Evolutionary conservation across 2,329 filamentous ascomycete species (phyloP).

Genomic region (Sporothrix luriei): DNA sequence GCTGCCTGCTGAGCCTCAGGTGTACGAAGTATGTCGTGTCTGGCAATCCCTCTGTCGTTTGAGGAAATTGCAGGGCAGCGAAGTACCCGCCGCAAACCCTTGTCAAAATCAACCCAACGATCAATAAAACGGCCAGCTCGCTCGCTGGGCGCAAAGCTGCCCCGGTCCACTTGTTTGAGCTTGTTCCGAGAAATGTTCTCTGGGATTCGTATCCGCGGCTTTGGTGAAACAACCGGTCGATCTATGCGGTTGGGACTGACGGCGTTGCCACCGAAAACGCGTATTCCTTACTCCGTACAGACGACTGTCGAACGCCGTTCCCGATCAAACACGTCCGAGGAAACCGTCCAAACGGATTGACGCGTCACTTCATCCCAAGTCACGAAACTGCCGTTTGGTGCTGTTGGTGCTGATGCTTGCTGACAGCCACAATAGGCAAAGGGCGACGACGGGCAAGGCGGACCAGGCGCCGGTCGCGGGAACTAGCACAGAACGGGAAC

Average conservation of each 20-base stretch:
- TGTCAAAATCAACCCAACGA: not conserved
- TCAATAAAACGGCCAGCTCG: not conserved
- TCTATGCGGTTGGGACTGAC: not conserved
- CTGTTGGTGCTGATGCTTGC: conserved; percentile 27
- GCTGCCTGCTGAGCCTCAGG: not conserved
- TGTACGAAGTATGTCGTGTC: not conserved
- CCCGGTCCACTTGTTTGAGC: not conserved
- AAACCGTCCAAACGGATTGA: not conserved
- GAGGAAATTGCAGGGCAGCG: conserved; percentile 22
- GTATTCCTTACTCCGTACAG: not conserved
- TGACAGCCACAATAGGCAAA: conserved; percentile 22
- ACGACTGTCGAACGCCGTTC: not conserved
- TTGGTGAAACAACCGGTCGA: conserved; percentile 1
- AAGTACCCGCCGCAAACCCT: conserved; percentile 14
- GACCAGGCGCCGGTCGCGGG: conserved; percentile 13
- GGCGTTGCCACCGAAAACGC: not conserved
- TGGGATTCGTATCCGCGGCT: conserved; percentile 17
- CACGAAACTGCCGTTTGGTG: conserved; percentile 19
- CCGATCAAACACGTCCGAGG: not conserved
- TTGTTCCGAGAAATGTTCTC: conserved; percentile 19
- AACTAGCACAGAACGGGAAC: conserved; percentile 9
- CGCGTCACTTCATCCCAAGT: not conserved
- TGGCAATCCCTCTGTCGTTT: not conserved
- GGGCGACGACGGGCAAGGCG: conserved; percentile 20
- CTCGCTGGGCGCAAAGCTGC: not conserved